These are phyloP conservation scores for Penicillium manginii DNA, from an alignment of 495 filamentous ascomycete species.

Conservation along the genomic window DNA sequence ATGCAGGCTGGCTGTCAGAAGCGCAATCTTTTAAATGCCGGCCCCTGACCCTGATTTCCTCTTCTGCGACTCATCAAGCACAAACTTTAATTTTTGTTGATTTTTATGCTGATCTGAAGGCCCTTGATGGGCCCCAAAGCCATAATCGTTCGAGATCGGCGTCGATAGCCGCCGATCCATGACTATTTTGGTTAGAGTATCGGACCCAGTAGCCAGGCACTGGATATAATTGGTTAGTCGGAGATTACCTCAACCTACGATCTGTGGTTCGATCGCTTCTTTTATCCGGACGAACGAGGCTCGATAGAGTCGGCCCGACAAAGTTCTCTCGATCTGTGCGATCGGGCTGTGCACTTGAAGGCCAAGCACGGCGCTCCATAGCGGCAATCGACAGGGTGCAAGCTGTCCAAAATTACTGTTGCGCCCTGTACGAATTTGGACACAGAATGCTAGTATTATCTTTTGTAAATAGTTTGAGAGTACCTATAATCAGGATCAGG, in stretches of 20 bases:
- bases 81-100: neutral
- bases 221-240: neutral
- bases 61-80: neutral
- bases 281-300: no score
- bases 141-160: neutral
- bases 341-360: neutral
- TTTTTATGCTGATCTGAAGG: neutral
- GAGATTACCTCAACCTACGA: neutral
- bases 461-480: no score
- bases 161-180: neutral
- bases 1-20: neutral
- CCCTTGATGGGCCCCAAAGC: neutral
- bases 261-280: neutral
- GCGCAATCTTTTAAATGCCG: neutral
- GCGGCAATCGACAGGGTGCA: no score
- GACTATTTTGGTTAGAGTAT: neutral
- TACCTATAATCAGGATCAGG: no score
- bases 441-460: no score
- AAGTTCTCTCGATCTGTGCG: neutral
- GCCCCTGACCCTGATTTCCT: neutral
- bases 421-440: no score
- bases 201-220: neutral
- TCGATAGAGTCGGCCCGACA: neutral
- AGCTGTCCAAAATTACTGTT: no score
- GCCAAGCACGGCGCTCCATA: no score